Percentiles rank a stretch among this genome's conserved stretches.
Conservation (phyloP, 1,139 yeast species). For the Groenewaldozyma sp. region DNA sequence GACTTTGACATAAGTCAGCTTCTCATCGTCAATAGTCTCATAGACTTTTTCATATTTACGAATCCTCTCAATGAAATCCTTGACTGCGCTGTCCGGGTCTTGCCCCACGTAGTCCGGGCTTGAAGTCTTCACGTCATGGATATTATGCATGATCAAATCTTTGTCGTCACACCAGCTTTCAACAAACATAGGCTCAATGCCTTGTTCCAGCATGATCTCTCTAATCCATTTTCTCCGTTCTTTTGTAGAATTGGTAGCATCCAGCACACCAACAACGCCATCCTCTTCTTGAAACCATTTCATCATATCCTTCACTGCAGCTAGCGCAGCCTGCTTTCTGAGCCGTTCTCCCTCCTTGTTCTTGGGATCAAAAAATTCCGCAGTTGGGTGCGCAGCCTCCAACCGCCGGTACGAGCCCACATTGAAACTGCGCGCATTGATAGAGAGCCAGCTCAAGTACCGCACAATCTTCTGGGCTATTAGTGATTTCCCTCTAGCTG, state of each 20-base stretch:
- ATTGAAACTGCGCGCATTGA: constrained; percentile 78
- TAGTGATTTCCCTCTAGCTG: constrained; percentile 70
- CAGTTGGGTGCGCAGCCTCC: constrained; percentile 47
- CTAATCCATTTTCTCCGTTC: constrained; percentile 61
- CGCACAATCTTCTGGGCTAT: constrained; percentile 79
- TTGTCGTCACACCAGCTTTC: constrained; percentile 88
- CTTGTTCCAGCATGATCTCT: constrained; percentile 52
- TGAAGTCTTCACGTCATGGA: constrained; percentile 74
- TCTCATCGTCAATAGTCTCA: constrained; percentile 55
- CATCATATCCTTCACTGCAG: constrained; percentile 78
- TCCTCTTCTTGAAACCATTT: constrained; percentile 73
- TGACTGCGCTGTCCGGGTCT: constrained; percentile 62
- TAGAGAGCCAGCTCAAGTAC: constrained; percentile 84
- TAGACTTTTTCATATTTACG: constrained; percentile 63
- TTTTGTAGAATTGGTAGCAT: constrained; percentile 75
- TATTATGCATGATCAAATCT: constrained; percentile 66
- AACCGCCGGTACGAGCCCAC: constrained; percentile 79
- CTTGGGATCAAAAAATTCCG: constrained; percentile 67
- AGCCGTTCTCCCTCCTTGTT: constrained; percentile 55
- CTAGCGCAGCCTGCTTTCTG: constrained; percentile 59
- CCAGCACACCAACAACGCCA: constrained; percentile 87
- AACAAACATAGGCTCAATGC: constrained; percentile 80
- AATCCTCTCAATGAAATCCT: constrained; percentile 67
- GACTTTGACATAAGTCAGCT: constrained; percentile 74
- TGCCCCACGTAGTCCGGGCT: constrained; percentile 77